Evolutionary conservation across 106 monocot genomes (phyloP).

Genomic region (Phalaenopsis equestris): DNA sequence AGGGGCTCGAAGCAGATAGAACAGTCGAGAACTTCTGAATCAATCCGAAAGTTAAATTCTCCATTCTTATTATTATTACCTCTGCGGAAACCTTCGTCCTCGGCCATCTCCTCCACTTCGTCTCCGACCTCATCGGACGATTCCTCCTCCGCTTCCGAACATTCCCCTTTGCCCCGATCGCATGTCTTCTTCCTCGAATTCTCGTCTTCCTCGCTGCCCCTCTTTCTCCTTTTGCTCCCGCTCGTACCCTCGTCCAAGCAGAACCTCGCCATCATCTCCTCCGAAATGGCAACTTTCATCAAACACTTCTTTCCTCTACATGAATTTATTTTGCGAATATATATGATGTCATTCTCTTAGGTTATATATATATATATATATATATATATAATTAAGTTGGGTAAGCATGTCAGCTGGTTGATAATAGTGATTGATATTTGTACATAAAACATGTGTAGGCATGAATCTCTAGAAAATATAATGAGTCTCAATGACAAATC

Average conservation of each 20-base stretch:
- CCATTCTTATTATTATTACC: background rate
- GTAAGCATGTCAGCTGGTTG: too few relatives aligned
- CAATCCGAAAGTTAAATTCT: conserved; percentile 27
- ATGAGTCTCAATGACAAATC: too few relatives aligned
- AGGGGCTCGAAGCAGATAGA: conserved; percentile 64
- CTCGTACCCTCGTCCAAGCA: conserved; percentile 8
- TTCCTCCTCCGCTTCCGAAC: background rate
- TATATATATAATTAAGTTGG: too few relatives aligned
- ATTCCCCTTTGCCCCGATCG: background rate
- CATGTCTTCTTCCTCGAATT: background rate
- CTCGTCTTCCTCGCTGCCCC: background rate
- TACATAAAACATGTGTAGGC: too few relatives aligned
- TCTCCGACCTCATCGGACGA: background rate
- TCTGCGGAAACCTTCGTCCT: background rate
- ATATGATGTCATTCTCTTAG: too few relatives aligned
- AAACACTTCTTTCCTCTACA: background rate
- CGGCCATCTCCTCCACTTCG: background rate
- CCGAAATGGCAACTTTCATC: background rate
- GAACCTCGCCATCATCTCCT: conserved; percentile 11
- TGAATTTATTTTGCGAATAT: too few relatives aligned
- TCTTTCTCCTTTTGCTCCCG: background rate
- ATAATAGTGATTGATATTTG: too few relatives aligned
- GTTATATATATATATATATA: too few relatives aligned
- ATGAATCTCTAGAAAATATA: too few relatives aligned
- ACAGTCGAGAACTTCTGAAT: conserved; percentile 76